Conservation (phyloP, 371 early-diverging fungal species). For the Dinochytrium kinnereticum region DNA sequence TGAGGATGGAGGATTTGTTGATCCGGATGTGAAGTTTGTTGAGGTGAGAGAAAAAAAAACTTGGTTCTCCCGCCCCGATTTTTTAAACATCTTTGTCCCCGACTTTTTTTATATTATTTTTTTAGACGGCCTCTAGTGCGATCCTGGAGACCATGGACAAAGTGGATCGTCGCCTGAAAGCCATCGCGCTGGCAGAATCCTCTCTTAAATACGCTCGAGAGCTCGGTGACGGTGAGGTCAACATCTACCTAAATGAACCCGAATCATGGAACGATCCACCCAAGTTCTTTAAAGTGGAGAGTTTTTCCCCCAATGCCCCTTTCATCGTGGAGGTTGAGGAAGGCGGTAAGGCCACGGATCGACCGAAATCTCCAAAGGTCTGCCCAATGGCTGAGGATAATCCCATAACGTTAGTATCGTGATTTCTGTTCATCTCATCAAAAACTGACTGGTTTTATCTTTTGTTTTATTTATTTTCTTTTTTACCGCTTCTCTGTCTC, state of each 20-base stretch:
- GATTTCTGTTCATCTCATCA: too few species aligned
- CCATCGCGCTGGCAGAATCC: conserved; percentile 43
- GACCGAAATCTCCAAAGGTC: neutral
- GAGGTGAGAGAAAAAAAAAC: conserved; percentile 40
- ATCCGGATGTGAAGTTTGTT: conserved; percentile 38
- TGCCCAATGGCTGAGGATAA: neutral
- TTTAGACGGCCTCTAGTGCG: conserved; percentile 27
- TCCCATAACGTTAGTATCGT: conserved; percentile 8
- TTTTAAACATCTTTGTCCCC: too few species aligned
- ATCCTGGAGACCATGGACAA: conserved; percentile 32
- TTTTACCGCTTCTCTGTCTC: neutral
- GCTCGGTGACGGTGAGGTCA: conserved; percentile 33
- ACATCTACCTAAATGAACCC: conserved; percentile 31
- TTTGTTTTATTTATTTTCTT: neutral
- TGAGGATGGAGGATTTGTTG: conserved; percentile 34
- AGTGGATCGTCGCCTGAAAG: conserved; percentile 41
- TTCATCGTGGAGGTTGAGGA: conserved; percentile 16
- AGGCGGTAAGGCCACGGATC: neutral
- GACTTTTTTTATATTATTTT: too few species aligned
- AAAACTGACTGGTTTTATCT: too few species aligned
- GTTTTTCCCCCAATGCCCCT: neutral
- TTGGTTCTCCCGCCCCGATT: too few species aligned
- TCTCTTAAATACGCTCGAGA: conserved; percentile 35
- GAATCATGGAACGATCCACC: conserved; percentile 18
- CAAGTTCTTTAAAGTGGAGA: conserved; percentile 21